Base-by-base conservation (phyloP, 306 rosid genomes). In the Sphenostylis stenocarpa region DNA sequence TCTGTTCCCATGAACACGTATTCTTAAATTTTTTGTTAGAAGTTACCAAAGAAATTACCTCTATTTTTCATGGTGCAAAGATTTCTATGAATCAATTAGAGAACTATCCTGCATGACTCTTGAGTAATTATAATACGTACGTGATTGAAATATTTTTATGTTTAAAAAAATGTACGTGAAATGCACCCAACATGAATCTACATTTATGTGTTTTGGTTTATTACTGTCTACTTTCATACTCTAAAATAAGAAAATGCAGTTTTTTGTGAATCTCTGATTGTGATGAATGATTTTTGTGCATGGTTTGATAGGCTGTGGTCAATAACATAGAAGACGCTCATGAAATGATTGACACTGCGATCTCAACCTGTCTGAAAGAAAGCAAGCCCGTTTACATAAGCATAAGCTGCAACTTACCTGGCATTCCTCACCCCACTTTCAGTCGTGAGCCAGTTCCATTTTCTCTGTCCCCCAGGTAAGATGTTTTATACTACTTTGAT, bases 341-440 rank as follows among this genome's bases (percentile, higher is more conserved):
- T 67, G 94, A 92, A 71, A 28, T 71, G 89, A 91, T 94, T 7
- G 98, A 94, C 21, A 88, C 86, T 0, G 96, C 96, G 13, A 89
- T 94, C 44, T 91, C 96, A 26, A 92, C 92, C 0, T 72, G 95
- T 5, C 73, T 94, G 85, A 89, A 92, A 84, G 95, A 94, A 67
- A 94, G 95, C 91, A 94, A 94, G 78, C 98, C 98, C 38, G 97
- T 90, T 1, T 94, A 90, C 67, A 92, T 92, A 29, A 91, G 98
- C 84, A 84, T 94, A 49, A 83, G 97, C 79, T 91, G 95, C n/a
- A 90, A 94, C 80, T 80, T 94, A 85, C 36, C 88, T 3, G 80
- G 49, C 26, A 67, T 87, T 66, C 91, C 91, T 77, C 93, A 89
- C 75, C 91, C 91, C 2, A 87, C 93, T 36, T 89, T 89, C 81